phyloP scores from a whole-genome alignment of 2,329 filamentous ascomycete species.

The Dothideomycetes sp. region DNA sequence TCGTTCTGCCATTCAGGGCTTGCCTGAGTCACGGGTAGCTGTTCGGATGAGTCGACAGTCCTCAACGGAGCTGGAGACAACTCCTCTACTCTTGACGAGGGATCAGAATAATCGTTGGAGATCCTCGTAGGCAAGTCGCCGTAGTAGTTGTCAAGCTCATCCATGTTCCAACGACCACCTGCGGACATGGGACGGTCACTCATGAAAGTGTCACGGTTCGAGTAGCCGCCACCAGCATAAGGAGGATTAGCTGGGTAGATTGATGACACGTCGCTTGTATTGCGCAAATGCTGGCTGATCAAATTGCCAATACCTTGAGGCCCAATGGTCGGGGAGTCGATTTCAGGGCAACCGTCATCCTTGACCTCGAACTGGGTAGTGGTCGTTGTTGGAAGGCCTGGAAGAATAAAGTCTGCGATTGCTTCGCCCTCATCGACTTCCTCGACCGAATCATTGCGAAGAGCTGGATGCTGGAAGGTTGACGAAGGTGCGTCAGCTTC shows the following conservation, averaged over 20 bases:
- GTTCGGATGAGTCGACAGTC: slow-evolving; percentile 14
- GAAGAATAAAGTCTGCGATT: too few species aligned
- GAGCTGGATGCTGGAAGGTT: slow-evolving; percentile 28
- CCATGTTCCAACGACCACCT: slow-evolving; percentile 48
- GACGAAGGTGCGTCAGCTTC: slow-evolving; percentile 23
- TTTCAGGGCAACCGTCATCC: slow-evolving; percentile 20
- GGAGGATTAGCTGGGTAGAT: slow-evolving; percentile 49
- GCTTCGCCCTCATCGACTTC: slow-evolving; percentile 24
- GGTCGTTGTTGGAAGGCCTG: too few species aligned
- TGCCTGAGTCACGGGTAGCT: too few species aligned
- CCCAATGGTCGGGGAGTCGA: slow-evolving; percentile 73
- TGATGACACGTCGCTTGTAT: slow-evolving; percentile 72
- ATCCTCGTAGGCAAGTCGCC: slow-evolving; percentile 28
- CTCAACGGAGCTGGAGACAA: slow-evolving; percentile 14
- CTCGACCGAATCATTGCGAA: slow-evolving; percentile 20
- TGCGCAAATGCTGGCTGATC: slow-evolving; percentile 56
- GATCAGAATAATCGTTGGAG: slow-evolving; percentile 28
- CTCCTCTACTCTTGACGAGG: slow-evolving; percentile 1
- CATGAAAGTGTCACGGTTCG: slow-evolving; percentile 5
- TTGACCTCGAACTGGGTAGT: slow-evolving; percentile 15
- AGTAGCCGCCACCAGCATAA: slow-evolving; percentile 29
- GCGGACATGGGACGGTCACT: slow-evolving; percentile 17
- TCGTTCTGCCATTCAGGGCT: slow-evolving; percentile 44
- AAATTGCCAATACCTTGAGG: slow-evolving; percentile 53
- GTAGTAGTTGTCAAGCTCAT: slow-evolving; percentile 37